phyloP scores from a whole-genome alignment of 495 filamentous ascomycete species.

The Tuber indicum region DNA sequence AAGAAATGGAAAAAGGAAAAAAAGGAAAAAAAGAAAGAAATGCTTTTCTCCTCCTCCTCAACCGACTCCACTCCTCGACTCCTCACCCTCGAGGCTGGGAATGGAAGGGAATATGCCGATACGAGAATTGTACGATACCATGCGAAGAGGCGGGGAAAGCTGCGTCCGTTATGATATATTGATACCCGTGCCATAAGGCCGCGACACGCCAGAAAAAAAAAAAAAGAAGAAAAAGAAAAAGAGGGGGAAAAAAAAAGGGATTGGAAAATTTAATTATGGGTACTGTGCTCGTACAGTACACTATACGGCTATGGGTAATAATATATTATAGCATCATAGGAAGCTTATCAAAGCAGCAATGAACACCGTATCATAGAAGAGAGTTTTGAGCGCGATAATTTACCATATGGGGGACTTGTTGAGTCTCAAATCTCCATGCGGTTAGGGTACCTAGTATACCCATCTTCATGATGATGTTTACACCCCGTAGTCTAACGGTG shows the following conservation, averaged over 20 bases:
- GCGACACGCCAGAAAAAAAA: background rate
- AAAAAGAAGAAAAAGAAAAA: background rate
- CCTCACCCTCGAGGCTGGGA: conserved; percentile 9
- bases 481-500: too few species aligned
- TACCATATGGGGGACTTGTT: background rate
- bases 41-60: conserved; percentile 6
- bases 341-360: background rate
- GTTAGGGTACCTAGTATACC: background rate
- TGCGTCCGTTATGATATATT: conserved; percentile 8
- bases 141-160: conserved; percentile 18
- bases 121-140: conserved; percentile 15
- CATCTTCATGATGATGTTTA: background rate
- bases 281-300: too few species aligned
- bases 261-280: background rate
- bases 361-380: background rate
- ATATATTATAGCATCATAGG: background rate
- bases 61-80: background rate
- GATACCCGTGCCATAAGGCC: background rate
- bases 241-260: background rate
- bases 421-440: background rate
- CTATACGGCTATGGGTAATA: background rate
- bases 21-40: conserved; percentile 25
- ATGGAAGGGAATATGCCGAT: conserved; percentile 25
- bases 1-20: conserved; percentile 16
- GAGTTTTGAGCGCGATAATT: background rate